These are phyloP conservation scores for Stachybotrys chartarum DNA, from an alignment of 2,329 filamentous ascomycete species.

Conservation along the genomic window DNA sequence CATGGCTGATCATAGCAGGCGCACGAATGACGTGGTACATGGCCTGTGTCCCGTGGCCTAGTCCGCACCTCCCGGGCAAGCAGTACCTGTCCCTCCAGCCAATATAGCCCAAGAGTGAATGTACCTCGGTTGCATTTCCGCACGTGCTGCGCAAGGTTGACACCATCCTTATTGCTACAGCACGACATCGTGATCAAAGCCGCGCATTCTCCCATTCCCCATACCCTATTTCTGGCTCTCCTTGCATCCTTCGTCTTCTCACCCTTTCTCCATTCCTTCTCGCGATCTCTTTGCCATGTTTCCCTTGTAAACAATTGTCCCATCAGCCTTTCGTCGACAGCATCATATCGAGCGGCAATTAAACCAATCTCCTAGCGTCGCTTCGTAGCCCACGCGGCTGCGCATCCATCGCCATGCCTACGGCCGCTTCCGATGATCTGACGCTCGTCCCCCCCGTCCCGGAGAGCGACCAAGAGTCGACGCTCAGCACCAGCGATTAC, in stretches of 20 bases:
- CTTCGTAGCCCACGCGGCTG: neutral
- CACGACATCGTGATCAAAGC: neutral
- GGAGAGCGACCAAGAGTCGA: slow-evolving; percentile 16
- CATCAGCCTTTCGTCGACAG: neutral
- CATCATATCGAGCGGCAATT: neutral
- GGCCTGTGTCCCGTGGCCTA: neutral
- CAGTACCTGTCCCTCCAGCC: neutral
- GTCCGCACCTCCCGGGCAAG: neutral
- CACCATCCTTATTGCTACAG: neutral
- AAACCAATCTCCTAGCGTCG: neutral
- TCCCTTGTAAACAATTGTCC: neutral
- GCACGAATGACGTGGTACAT: neutral
- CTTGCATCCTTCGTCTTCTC: neutral
- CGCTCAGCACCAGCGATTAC: slow-evolving; percentile 10
- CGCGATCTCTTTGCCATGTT: neutral
- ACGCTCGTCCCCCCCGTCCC: slow-evolving; percentile 7
- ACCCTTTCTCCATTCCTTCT: neutral
- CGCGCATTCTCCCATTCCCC: neutral
- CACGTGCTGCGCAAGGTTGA: neutral
- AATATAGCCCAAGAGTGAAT: neutral
- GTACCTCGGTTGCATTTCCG: neutral
- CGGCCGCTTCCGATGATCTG: slow-evolving; percentile 6
- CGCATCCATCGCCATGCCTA: slow-evolving; percentile 10
- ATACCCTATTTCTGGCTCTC: neutral
- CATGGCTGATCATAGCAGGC: neutral